Evolutionary conservation across 1,284 basidiomycete species (phyloP).

Genomic region (Sporisorium graminicola): DNA sequence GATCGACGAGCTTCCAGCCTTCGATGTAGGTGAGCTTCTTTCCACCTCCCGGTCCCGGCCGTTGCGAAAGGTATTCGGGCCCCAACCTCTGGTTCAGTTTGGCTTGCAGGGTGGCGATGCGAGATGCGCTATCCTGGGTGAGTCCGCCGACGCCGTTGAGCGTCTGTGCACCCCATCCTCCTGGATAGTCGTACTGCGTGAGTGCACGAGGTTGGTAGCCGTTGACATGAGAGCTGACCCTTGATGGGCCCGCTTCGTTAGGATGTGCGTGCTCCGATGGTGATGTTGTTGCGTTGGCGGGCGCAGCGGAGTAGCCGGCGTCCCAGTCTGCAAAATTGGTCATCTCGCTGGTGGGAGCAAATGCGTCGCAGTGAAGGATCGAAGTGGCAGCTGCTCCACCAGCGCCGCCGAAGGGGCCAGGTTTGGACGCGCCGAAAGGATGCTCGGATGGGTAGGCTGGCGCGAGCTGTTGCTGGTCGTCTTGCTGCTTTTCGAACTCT

Average conservation of each 20-base stretch:
- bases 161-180: constrained; percentile 50
- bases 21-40: constrained; percentile 91
- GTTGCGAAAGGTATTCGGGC: constrained; percentile 89
- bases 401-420: constrained; percentile 47
- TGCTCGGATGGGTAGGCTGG: constrained; percentile 35
- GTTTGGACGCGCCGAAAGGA: constrained; percentile 33
- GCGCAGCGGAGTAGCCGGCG: constrained; percentile 12
- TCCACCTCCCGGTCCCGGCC: constrained; percentile 82
- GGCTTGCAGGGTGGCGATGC: constrained; percentile 79
- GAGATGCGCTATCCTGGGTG: constrained; percentile 55
- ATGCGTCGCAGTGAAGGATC: constrained; percentile 1
- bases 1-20: constrained; percentile 81
- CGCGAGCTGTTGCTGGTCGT: not conserved
- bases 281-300: not conserved
- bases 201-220: constrained; percentile 28
- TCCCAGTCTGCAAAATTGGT: constrained; percentile 32
- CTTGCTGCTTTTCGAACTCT: constrained; percentile 44
- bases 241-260: constrained; percentile 12
- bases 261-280: constrained; percentile 4
- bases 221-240: not conserved
- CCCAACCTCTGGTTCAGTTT: constrained; percentile 89
- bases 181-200: constrained; percentile 50
- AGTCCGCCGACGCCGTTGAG: constrained; percentile 31
- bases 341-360: constrained; percentile 20
- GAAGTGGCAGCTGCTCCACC: constrained; percentile 5